These are phyloP conservation scores for Pseudozyma thailandica DNA, from an alignment of 1,284 basidiomycete species.

Conservation along the genomic window DNA sequence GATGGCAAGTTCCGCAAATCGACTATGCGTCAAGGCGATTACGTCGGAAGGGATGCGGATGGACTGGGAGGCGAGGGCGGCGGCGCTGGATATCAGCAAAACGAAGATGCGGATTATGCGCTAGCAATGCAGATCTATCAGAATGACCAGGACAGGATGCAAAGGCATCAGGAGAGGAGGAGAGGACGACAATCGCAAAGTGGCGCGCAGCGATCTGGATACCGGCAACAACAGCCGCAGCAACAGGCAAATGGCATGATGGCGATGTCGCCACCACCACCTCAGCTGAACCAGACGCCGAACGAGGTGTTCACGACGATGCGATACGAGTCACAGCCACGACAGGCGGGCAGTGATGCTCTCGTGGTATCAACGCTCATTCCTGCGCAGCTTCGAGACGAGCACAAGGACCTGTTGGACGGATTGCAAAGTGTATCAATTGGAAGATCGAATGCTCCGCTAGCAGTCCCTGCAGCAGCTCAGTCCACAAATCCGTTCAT, in stretches of 20 bases:
- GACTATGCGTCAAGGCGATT: slow-evolving; percentile 39
- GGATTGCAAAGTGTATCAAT: slow-evolving; percentile 11
- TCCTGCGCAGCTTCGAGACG: slow-evolving; percentile 7
- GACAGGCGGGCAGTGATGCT: slow-evolving; percentile 10
- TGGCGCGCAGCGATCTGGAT: background rate
- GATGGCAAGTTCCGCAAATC: slow-evolving; percentile 51
- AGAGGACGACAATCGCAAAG: slow-evolving; percentile 15
- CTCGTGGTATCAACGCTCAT: slow-evolving; percentile 32
- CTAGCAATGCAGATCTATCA: slow-evolving; percentile 57
- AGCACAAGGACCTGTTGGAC: slow-evolving; percentile 12
- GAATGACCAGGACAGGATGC: slow-evolving; percentile 45
- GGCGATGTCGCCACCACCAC: background rate
- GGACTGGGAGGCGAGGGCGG: slow-evolving; percentile 5
- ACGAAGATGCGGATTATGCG: slow-evolving; percentile 53
- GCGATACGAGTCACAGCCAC: slow-evolving; percentile 30
- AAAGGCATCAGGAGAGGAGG: slow-evolving; percentile 34
- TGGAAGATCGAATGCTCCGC: background rate
- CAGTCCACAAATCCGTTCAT: slow-evolving; percentile 39
- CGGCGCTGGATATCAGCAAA: slow-evolving; percentile 10
- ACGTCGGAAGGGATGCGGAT: slow-evolving; percentile 25
- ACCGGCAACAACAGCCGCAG: slow-evolving; percentile 2
- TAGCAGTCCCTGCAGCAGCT: background rate
- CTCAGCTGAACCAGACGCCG: slow-evolving; percentile 19
- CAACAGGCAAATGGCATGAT: slow-evolving; percentile 3
- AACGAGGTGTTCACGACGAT: slow-evolving; percentile 51